Conservation (phyloP, 352 stramenopile species). For the Phytophthora macrochlamydospora region DNA sequence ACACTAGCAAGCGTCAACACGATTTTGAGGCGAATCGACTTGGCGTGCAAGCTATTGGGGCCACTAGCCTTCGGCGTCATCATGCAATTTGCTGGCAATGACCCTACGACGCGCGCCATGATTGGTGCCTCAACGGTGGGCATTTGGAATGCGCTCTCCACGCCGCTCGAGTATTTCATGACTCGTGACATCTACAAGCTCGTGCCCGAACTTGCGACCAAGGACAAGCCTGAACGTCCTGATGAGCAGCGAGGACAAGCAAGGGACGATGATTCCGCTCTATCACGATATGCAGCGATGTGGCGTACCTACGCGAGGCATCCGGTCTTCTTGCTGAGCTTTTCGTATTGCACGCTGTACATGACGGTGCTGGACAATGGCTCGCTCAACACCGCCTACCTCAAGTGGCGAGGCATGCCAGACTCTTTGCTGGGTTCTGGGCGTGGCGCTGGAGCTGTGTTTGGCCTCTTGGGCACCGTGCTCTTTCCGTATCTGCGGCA, state of each 20-base stretch:
- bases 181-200: constrained; percentile 72
- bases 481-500: constrained; percentile 47
- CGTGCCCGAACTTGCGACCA: constrained; percentile 47
- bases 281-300: constrained; percentile 36
- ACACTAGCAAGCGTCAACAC: constrained; percentile 76
- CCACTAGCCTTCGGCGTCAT: constrained; percentile 80
- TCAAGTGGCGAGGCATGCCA: constrained; percentile 67
- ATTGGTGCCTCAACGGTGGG: constrained; percentile 66
- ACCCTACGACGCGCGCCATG: constrained; percentile 66
- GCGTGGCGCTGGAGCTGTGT: constrained; percentile 50
- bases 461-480: constrained; percentile 57
- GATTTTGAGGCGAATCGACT: constrained; percentile 76
- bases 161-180: constrained; percentile 79
- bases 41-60: constrained; percentile 76
- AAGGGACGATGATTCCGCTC: constrained; percentile 7
- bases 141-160: constrained; percentile 85
- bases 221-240: constrained; percentile 27
- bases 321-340: constrained; percentile 58
- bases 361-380: constrained; percentile 66
- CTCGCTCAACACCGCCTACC: constrained; percentile 63
- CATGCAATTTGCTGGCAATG: constrained; percentile 74
- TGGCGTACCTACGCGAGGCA: constrained; percentile 50
- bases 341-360: constrained; percentile 58
- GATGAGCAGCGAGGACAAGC: constrained; percentile 7
- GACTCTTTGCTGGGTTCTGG: constrained; percentile 48